phyloP scores from a whole-genome alignment of 108 stramenopile species.

The Cyclostephanos tholiformis region DNA sequence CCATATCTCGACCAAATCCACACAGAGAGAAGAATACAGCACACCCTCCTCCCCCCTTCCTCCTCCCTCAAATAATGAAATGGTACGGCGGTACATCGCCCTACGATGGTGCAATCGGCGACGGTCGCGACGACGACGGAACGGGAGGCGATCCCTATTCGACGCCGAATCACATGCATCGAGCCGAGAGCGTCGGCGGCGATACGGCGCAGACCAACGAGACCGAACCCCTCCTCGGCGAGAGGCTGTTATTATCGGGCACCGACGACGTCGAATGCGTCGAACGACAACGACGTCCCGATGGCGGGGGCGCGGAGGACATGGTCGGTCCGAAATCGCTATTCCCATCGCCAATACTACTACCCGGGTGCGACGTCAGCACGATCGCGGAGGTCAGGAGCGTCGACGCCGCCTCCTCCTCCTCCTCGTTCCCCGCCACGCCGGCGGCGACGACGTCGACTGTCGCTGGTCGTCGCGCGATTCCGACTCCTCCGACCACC shows the following conservation, averaged over 20 bases:
- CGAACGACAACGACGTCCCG: background rate
- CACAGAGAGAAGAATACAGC: no score
- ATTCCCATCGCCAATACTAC: background rate
- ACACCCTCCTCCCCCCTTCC: no score
- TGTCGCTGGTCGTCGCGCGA: no score
- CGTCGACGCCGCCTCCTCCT: background rate
- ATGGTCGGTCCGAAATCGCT: conserved; percentile 1
- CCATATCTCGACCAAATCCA: background rate
- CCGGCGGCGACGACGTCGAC: background rate
- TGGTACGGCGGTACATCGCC: background rate
- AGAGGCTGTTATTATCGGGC: conserved; percentile 10
- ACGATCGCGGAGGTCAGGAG: background rate
- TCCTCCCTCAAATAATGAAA: no score
- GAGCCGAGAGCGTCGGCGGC: conserved; percentile 19
- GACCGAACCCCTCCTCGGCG: conserved; percentile 32
- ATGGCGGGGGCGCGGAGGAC: background rate
- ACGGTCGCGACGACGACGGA: no score
- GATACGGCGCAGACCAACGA: conserved; percentile 21
- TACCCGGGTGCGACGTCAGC: background rate
- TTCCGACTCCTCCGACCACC: no score
- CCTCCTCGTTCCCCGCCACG: no score
- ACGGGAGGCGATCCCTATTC: background rate
- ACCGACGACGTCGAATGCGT: conserved; percentile 1
- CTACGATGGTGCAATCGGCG: no score
- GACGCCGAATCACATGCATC: background rate